Evolutionary conservation across 495 filamentous ascomycete species (phyloP).

Genomic region (Tuber magnatum): DNA sequence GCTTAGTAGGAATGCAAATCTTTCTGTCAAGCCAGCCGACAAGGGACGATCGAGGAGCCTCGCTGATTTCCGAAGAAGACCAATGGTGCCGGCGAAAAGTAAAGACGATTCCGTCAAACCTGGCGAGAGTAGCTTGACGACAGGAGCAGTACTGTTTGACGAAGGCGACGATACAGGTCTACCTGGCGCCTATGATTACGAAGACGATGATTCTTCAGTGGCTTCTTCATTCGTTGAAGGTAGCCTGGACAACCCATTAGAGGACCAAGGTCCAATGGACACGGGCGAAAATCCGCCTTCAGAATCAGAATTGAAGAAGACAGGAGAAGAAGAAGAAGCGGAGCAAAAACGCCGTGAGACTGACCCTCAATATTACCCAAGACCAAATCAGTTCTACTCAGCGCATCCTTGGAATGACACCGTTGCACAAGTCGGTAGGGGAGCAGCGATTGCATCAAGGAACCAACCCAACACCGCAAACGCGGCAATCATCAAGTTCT

Average conservation of each 20-base stretch:
- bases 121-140: constrained; percentile 7
- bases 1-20: constrained; percentile 18
- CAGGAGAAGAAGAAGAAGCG: constrained; percentile 24
- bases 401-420: constrained; percentile 36
- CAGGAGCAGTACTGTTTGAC: background rate
- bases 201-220: constrained; percentile 35
- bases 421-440: constrained; percentile 9
- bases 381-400: constrained; percentile 35
- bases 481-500: constrained; percentile 32
- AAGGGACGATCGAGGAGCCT: constrained; percentile 32
- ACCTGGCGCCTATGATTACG: constrained; percentile 22
- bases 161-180: constrained; percentile 8
- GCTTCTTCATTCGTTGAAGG: constrained; percentile 30
- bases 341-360: constrained; percentile 30
- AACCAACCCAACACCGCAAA: constrained; percentile 36
- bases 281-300: constrained; percentile 25
- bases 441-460: constrained; percentile 20
- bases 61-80: constrained; percentile 21
- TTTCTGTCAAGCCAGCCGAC: constrained; percentile 23
- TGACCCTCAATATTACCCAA: constrained; percentile 30
- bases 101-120: constrained; percentile 8
- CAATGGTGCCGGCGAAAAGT: background rate
- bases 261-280: constrained; percentile 19
- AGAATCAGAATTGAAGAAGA: constrained; percentile 14
- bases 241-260: constrained; percentile 25